Base-by-base conservation (phyloP, 192 early-diverging fungal species). In the Podila epicladia region DNA sequence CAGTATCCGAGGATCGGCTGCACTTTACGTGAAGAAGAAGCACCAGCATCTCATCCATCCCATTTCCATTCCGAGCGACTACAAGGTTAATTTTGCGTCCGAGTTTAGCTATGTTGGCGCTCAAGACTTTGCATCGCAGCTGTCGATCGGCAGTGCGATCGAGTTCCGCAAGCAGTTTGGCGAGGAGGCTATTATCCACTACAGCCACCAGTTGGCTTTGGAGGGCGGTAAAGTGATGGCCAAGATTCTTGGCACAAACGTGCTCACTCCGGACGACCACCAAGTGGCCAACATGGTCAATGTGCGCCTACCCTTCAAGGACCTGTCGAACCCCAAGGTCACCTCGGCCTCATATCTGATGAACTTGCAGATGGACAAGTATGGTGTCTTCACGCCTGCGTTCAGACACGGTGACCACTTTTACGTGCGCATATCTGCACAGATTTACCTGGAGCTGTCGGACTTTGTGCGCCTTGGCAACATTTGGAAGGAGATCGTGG, bases 251-350 rank as follows among this genome's bases (percentile, higher is more conserved):
- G 87, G 86, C 13, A 91, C 92, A 0, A 67, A 83, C 65, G 76
- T 92, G n/a, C 64, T 93, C 75, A 87, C 83, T 4, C 88, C 85
- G 7, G 20, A 73, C 24, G 85, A 87, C 24, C 73, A 82, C 9
- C 72, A 85, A 38, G 89, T 86, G 19, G 83, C 75, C 22, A 57
- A 62, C 5, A 92, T 92, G 91, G 84, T 90, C 35, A 92, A 92
- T 65, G 84, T 92, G 22, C 73, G 82, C 13, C 41, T 92, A 7
- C 91, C 91, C 24, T 64, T 86, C 32, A 65, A 67, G 32, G 55
- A 84, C 19, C 67, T 76, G 24, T 61, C 82, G 19, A 71, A 80
- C 35, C 76, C 59, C 22, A 75, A 58, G 72, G 60, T 70, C 31
- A 65, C 49, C 11, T 68, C 79, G 0, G 45, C 60, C 0, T 48